phyloP scores from a whole-genome alignment of 108 stramenopile genomes.

The Nannochloropsis gaditana region DNA sequence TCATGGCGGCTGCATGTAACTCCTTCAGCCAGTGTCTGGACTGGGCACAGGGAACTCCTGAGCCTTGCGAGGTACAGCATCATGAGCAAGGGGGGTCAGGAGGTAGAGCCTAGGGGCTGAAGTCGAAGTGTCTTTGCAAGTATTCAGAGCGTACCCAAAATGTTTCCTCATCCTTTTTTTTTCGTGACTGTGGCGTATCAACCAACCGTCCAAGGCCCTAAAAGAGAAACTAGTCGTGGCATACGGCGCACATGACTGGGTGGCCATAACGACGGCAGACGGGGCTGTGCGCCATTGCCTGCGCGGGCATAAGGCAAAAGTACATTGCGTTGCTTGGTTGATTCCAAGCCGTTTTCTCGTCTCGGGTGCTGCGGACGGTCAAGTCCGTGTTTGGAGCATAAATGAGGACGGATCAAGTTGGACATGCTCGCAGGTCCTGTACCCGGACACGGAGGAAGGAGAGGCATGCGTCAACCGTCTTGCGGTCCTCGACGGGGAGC shows the following conservation, averaged over 20 bases:
- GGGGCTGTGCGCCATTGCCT: background rate
- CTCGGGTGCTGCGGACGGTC: background rate
- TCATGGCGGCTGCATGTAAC: background rate
- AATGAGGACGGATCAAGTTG: background rate
- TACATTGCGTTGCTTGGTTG: conserved; percentile 14
- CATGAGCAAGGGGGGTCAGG: background rate
- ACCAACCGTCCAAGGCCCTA: too few species aligned
- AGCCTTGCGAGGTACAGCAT: background rate
- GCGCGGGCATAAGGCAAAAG: background rate
- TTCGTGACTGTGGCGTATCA: too few species aligned
- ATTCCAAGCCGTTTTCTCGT: background rate
- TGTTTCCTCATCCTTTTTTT: too few species aligned
- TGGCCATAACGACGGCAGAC: background rate
- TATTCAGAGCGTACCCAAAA: too few species aligned
- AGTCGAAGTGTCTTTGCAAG: too few species aligned
- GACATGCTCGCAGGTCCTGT: background rate
- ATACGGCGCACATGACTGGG: background rate
- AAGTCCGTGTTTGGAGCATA: background rate
- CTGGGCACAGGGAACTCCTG: background rate
- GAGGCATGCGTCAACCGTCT: background rate
- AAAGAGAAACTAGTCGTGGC: background rate
- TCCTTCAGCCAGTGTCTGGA: background rate
- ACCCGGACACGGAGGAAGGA: background rate
- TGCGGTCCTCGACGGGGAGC: background rate
- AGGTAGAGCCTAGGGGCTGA: background rate